Percentiles rank a stretch among this genome's conserved stretches.
Evolutionary conservation across 495 filamentous ascomycete genomes (phyloP).

Genomic region (Penicillium bovifimosum): DNA sequence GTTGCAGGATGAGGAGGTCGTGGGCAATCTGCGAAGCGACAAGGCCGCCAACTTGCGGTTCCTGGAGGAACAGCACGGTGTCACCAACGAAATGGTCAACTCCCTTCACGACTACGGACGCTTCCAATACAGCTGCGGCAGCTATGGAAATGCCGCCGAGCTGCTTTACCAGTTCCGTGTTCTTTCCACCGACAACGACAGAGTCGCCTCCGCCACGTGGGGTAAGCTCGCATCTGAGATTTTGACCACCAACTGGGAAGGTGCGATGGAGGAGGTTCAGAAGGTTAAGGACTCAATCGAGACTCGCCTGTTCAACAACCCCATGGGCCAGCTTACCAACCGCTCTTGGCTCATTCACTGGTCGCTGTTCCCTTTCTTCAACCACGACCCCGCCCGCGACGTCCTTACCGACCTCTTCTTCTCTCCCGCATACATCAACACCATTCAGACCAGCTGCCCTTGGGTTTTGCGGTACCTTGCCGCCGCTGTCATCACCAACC

Average conservation of each 20-base stretch:
- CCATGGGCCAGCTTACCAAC: conserved; percentile 86
- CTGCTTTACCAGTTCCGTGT: conserved; percentile 94
- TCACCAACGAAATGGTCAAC: conserved; percentile 91
- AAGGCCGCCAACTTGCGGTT: conserved; percentile 96
- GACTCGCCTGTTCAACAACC: conserved; percentile 87
- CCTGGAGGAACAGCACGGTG: conserved; percentile 87
- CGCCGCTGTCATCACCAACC: conserved; percentile 93
- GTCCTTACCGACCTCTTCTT: conserved; percentile 92
- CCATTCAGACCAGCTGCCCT: conserved; percentile 94
- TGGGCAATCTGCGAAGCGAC: conserved; percentile 82
- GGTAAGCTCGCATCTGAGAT: conserved; percentile 94
- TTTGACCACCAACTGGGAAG: conserved; percentile 87
- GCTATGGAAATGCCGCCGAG: conserved; percentile 81
- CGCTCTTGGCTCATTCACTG: conserved; percentile 97
- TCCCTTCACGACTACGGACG: conserved; percentile 89
- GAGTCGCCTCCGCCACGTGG: conserved; percentile 91
- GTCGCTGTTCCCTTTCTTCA: conserved; percentile 98
- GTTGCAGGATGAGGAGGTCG: conserved; percentile 78
- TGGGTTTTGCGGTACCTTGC: conserved; percentile 95
- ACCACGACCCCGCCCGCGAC: conserved; percentile 87
- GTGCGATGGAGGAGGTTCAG: conserved; percentile 89
- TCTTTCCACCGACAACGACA: conserved; percentile 95
- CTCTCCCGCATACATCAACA: conserved; percentile 94
- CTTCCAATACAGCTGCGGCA: conserved; percentile 94
- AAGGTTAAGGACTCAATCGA: conserved; percentile 94